These are phyloP conservation scores for Chaetomium fimeti DNA, from an alignment of 495 filamentous ascomycete species.

Conservation along the genomic window DNA sequence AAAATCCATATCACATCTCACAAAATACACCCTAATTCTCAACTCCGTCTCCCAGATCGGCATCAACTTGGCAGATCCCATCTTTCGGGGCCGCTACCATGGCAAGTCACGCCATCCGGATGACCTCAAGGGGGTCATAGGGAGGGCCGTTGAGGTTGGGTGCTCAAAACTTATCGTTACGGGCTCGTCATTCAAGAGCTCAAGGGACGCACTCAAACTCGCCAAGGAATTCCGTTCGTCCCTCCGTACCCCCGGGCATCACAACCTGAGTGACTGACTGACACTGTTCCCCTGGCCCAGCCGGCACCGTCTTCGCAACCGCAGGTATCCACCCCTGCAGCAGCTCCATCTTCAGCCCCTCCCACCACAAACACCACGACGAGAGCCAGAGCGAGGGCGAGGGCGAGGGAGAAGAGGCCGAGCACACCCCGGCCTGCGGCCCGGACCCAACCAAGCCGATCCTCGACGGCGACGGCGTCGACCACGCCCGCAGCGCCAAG, in stretches of 20 bases:
- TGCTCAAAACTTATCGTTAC: slow-evolving; percentile 90
- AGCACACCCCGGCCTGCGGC: slow-evolving; percentile 47
- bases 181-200: slow-evolving; percentile 81
- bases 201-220: slow-evolving; percentile 68
- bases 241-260: background rate
- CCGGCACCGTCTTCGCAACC: slow-evolving; percentile 79
- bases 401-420: slow-evolving; percentile 24
- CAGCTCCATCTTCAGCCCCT: slow-evolving; percentile 63
- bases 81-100: slow-evolving; percentile 81
- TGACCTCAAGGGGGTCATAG: slow-evolving; percentile 73
- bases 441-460: slow-evolving; percentile 43
- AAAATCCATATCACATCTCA: background rate
- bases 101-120: slow-evolving; percentile 75
- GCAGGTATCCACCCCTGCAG: slow-evolving; percentile 91
- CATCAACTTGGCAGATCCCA: slow-evolving; percentile 88
- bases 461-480: slow-evolving; percentile 42
- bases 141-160: slow-evolving; percentile 70
- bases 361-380: slow-evolving; percentile 54
- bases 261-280: background rate
- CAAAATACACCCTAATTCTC: slow-evolving; percentile 3
- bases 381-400: slow-evolving; percentile 37
- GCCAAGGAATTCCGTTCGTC: slow-evolving; percentile 67
- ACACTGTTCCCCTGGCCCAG: slow-evolving; percentile 41
- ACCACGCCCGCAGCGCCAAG: slow-evolving; percentile 34
- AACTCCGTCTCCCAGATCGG: slow-evolving; percentile 57